phyloP scores from a whole-genome alignment of 345 rosid species.

The Firmiana major region DNA sequence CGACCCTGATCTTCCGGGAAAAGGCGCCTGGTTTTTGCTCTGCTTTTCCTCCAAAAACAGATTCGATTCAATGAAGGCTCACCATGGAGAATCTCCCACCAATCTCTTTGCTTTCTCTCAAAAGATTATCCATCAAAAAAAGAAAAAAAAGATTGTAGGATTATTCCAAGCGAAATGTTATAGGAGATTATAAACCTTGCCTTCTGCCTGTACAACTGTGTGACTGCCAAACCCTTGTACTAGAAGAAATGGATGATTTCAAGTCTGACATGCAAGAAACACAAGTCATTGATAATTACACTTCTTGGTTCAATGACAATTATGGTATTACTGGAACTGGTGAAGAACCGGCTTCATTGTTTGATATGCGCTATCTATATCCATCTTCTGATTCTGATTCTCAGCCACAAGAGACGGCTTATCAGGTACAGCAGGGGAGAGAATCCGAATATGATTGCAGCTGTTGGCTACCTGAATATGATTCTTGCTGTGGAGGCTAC shows the following conservation, averaged over 20 bases:
- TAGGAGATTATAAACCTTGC: no score
- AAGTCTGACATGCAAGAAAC: conserved; percentile 2
- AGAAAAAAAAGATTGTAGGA: no score
- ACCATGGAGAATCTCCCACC: conserved; percentile 1
- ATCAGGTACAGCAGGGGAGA: background rate
- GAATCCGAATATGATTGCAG: background rate
- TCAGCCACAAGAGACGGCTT: background rate
- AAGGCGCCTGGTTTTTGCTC: background rate
- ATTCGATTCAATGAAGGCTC: background rate
- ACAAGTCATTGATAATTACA: background rate
- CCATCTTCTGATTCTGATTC: background rate
- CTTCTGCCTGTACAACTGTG: no score
- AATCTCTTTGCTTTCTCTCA: no score
- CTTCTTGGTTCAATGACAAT: background rate
- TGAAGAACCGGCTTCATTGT: background rate
- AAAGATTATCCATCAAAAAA: no score
- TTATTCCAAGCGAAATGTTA: no score
- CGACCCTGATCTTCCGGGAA: background rate
- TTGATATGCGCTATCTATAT: background rate
- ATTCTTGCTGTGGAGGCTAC: conserved; percentile 4
- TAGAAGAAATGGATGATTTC: background rate
- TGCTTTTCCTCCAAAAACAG: background rate
- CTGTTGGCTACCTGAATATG: background rate
- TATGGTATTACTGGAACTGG: background rate
- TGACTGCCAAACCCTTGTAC: background rate